phyloP scores from a whole-genome alignment of 345 rosid species.

The Erodium maritimum region DNA sequence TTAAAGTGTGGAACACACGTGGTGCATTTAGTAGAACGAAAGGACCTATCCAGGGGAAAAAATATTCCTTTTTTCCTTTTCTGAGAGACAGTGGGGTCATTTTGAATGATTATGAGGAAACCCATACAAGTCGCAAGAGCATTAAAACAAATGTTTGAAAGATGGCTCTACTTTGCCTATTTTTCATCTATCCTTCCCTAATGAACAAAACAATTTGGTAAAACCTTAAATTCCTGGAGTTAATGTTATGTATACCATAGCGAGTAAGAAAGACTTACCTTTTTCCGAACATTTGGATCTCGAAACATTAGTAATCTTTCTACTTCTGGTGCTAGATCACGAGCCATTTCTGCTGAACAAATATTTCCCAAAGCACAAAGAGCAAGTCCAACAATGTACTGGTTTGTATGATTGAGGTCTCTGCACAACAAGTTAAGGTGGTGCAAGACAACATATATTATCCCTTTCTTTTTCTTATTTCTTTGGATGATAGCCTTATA shows the following conservation, averaged over 20 bases:
- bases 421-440: constrained; percentile 58
- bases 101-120: too few relatives aligned
- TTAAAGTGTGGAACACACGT: background rate
- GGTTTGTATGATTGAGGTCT: constrained; percentile 95
- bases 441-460: constrained; percentile 9
- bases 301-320: constrained; percentile 93
- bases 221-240: background rate
- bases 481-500: background rate
- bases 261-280: constrained; percentile 30
- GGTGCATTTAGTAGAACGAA: too few relatives aligned
- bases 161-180: too few relatives aligned
- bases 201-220: too few relatives aligned
- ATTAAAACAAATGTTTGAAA: too few relatives aligned
- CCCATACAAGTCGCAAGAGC: too few relatives aligned
- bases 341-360: constrained; percentile 99
- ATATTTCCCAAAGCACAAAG: constrained; percentile 99
- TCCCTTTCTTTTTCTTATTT: constrained; percentile 3
- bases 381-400: constrained; percentile 95
- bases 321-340: constrained; percentile 98
- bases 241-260: background rate
- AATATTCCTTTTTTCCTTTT: too few relatives aligned
- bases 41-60: too few relatives aligned
- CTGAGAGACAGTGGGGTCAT: too few relatives aligned
- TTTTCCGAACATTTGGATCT: constrained; percentile 96
- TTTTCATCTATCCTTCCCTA: too few relatives aligned